These are phyloP conservation scores for Fusarium longipes DNA, from an alignment of 2,329 filamentous ascomycete genomes.

Conservation along the genomic window DNA sequence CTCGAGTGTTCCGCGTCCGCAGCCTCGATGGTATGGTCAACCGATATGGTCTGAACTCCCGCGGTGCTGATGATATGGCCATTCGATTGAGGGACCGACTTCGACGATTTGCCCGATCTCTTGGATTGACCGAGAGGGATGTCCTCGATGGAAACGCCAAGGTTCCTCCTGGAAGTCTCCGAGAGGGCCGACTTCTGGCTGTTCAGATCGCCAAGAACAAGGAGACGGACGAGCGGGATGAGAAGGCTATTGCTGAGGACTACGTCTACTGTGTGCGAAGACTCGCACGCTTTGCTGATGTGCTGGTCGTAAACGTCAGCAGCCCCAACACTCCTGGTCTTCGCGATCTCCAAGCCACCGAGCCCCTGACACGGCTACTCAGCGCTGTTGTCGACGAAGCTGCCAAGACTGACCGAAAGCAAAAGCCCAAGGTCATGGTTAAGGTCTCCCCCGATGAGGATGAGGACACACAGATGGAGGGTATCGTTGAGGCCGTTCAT, in stretches of 20 bases:
- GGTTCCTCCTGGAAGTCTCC: conserved; percentile 85
- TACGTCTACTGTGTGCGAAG: conserved; percentile 91
- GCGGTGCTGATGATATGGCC: conserved; percentile 89
- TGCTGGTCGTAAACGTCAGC: conserved; percentile 98
- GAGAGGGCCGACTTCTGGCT: conserved; percentile 79
- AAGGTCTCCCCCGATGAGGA: conserved; percentile 98
- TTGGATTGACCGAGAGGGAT: conserved; percentile 76
- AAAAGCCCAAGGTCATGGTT: conserved; percentile 83
- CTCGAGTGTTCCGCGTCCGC: conserved; percentile 87
- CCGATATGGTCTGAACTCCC: conserved; percentile 93
- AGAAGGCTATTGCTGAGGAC: conserved; percentile 80
- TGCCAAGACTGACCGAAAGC: conserved; percentile 72
- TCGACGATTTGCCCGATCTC: conserved; percentile 76
- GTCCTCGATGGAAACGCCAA: conserved; percentile 81
- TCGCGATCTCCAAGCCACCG: conserved; percentile 84
- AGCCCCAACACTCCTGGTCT: conserved; percentile 96
- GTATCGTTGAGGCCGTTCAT: conserved; percentile 88
- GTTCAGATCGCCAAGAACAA: conserved; percentile 99
- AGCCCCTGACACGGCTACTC: conserved; percentile 83
- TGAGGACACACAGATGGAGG: conserved; percentile 82
- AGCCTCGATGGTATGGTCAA: conserved; percentile 91
- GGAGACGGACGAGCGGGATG: conserved; percentile 84
- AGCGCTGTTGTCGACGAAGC: conserved; percentile 86
- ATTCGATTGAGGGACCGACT: conserved; percentile 81
- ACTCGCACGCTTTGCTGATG: conserved; percentile 88